phyloP scores from a whole-genome alignment of 495 filamentous ascomycete genomes.

The Penicillium lagena region DNA sequence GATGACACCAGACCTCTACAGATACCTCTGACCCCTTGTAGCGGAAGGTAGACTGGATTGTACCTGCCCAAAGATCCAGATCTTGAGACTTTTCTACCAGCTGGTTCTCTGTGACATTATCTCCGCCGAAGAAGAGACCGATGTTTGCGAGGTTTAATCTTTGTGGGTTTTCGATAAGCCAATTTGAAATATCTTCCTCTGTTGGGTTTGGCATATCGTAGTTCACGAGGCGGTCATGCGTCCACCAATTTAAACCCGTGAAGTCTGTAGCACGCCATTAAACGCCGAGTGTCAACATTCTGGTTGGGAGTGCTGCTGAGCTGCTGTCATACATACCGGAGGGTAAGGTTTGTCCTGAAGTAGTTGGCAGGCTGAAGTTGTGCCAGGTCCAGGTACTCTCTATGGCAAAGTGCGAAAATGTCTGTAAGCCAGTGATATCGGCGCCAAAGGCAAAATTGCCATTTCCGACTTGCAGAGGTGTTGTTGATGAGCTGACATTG shows the following conservation, averaged over 20 bases:
- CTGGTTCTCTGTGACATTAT: conserved; percentile 3
- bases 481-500: conserved; percentile 7
- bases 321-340: not conserved
- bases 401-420: conserved; percentile 8
- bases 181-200: conserved; percentile 10
- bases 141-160: conserved; percentile 7
- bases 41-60: conserved; percentile 2
- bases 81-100: conserved; percentile 1
- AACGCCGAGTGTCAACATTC: too few species aligned
- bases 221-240: conserved; percentile 11
- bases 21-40: conserved; percentile 3
- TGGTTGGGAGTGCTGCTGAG: too few species aligned
- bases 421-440: conserved; percentile 15
- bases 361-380: conserved; percentile 6
- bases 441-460: conserved; percentile 16
- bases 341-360: not conserved
- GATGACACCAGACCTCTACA: conserved; percentile 1
- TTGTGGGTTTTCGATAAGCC: conserved; percentile 13
- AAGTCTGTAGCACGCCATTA: not conserved
- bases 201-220: conserved; percentile 10
- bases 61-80: conserved; percentile 9
- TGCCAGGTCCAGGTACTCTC: conserved; percentile 13
- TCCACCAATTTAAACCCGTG: conserved; percentile 12
- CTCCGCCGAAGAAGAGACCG: conserved; percentile 6
- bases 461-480: conserved; percentile 15